Base-by-base conservation (phyloP, 2,329 filamentous ascomycete genomes). In the Penicillium sp. region DNA sequence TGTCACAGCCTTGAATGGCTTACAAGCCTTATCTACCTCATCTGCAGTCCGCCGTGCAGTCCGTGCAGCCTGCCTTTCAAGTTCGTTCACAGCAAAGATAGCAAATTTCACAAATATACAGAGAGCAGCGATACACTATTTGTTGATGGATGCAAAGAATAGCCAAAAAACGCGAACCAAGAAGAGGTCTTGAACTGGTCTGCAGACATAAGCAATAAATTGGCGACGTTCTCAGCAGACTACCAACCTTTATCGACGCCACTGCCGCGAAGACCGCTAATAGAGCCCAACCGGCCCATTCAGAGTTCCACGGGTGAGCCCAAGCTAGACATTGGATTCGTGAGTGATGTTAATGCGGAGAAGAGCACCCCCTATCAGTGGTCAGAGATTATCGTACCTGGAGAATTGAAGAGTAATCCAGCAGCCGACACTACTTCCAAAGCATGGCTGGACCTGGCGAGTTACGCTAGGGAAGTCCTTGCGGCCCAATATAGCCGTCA, bases 341-440 rank as follows among this genome's bases (percentile, higher is more conserved):
- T 38, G 35, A 38, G 35, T 24, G 45, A 50, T 26, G n/a, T 39
- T 27, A 36, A 27, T n/a, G 58, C 58, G 39, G 13, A 46, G 29
- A 63, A 65, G 38, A 51, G 63, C 39, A 56, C 51, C 25, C 39
- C 50, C 56, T 69, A 46, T 50, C 55, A 66, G 50, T 76, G 61
- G 72, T 67, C 62, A 4, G 64, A 75, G 37, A 71, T 78, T 43
- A 64, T 76, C 7, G 57, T 77, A 34, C 66, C 68, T 4, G 68
- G 73, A 51, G 72, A 76, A 55, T 61, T 78, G 13, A 75, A 75
- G 58, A 72, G 67, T 46, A 76, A 77, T 48, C 68, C 58, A n/a
- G 54, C 49, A 8, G 64, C 68, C 18, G 69, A 77, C 46, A 72
- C 27, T 48, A 52, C 59, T 9, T 69, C 67, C 0, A 55, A 66